phyloP scores from a whole-genome alignment of 1,139 yeast species.

The Lodderomyces theae region DNA sequence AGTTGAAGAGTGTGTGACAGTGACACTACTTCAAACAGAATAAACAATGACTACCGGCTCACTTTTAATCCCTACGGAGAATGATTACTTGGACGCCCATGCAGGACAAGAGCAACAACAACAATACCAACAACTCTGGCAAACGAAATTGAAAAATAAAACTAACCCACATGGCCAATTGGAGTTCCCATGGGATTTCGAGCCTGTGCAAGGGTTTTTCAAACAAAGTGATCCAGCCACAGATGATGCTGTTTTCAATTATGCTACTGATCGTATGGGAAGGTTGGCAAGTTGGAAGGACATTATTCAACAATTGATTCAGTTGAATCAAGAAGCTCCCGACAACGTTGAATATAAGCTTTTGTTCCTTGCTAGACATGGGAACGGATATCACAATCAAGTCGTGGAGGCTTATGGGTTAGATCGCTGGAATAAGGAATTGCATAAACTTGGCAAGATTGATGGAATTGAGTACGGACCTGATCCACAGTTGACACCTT shows the following conservation, averaged over 20 bases:
- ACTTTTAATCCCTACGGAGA: conserved; percentile 31
- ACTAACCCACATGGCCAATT: conserved; percentile 20
- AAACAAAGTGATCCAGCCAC: conserved; percentile 48
- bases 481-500: conserved; percentile 61
- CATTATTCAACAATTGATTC: conserved; percentile 30
- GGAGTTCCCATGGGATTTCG: conserved; percentile 43
- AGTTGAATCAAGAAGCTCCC: conserved; percentile 36
- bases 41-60: conserved; percentile 16
- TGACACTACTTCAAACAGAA: too few relatives aligned
- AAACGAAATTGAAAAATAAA: conserved; percentile 9
- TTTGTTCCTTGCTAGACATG: conserved; percentile 68
- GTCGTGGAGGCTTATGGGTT: conserved; percentile 58
- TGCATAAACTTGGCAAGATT: conserved; percentile 54
- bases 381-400: conserved; percentile 73
- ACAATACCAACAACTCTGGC: conserved; percentile 12
- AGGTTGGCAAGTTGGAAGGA: conserved; percentile 44
- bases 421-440: conserved; percentile 56
- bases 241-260: conserved; percentile 50
- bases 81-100: conserved; percentile 39
- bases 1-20: too few relatives aligned
- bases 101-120: conserved; percentile 16
- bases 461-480: conserved; percentile 64
- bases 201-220: conserved; percentile 52
- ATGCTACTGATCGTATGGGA: conserved; percentile 51
- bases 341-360: conserved; percentile 51